Evolutionary conservation across 1,139 yeast genomes (phyloP).

Genomic region (Yamadazyma siamensis): DNA sequence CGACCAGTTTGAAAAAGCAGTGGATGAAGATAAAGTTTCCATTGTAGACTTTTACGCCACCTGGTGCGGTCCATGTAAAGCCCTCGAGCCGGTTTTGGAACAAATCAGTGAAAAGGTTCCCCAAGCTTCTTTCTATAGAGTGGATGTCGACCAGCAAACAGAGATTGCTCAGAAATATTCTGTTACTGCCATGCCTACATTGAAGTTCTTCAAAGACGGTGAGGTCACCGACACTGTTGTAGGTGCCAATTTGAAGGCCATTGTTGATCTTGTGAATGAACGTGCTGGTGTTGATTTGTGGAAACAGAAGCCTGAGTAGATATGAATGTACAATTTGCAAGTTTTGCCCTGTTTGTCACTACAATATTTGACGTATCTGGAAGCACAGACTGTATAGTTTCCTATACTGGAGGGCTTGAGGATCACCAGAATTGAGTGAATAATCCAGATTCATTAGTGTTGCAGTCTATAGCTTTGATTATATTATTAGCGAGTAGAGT

Average conservation of each 20-base stretch:
- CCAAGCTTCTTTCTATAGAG: conserved; percentile 35
- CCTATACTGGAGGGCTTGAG: conserved; percentile 1
- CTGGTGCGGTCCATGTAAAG: conserved; percentile 49
- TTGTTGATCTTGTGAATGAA: conserved; percentile 9
- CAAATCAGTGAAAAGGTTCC: conserved; percentile 35
- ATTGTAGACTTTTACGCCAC: conserved; percentile 44
- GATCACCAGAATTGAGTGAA: conserved; percentile 11
- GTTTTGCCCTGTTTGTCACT: neutral
- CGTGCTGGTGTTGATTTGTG: conserved; percentile 11
- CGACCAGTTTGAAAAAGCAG: conserved; percentile 15
- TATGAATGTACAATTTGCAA: no score
- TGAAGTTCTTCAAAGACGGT: conserved; percentile 76
- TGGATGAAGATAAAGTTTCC: conserved; percentile 25
- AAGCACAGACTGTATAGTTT: neutral
- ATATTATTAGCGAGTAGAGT: no score
- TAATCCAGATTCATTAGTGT: no score
- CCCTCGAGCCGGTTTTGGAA: conserved; percentile 38
- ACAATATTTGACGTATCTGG: neutral
- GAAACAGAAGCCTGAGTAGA: conserved; percentile 3
- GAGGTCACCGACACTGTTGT: conserved; percentile 67
- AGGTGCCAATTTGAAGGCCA: conserved; percentile 51
- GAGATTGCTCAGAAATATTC: conserved; percentile 72
- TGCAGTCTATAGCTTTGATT: no score
- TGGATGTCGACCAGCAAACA: conserved; percentile 49
- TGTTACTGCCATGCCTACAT: conserved; percentile 87